Conservation (phyloP, 305 asterid species). For the Fraxinus xanthoxyloides region DNA sequence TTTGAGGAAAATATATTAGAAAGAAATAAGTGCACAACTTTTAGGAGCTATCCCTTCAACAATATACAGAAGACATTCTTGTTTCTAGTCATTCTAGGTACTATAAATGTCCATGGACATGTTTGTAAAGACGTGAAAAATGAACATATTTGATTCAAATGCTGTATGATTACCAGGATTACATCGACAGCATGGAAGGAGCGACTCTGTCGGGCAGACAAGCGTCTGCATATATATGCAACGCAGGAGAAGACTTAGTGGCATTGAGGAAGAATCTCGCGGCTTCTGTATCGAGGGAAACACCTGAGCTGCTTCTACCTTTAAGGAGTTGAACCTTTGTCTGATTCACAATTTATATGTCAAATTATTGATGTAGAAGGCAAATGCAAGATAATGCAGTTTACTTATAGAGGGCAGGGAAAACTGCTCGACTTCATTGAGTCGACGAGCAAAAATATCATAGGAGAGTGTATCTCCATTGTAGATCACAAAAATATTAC, state of each 20-base stretch:
- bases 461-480: neutral
- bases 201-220: conserved; percentile 96
- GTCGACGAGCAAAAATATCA: neutral
- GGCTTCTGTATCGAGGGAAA: conserved; percentile 25
- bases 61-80: neutral
- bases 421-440: neutral
- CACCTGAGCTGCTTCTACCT: conserved; percentile 26
- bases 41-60: neutral
- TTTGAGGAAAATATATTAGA: neutral
- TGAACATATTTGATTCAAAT: neutral
- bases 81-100: neutral
- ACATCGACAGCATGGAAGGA: conserved; percentile 99
- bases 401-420: neutral
- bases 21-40: neutral
- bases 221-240: conserved; percentile 76
- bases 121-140: neutral
- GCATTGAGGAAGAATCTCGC: conserved; percentile 50
- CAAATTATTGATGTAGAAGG: neutral
- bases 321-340: conserved; percentile 60
- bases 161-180: conserved; percentile 53
- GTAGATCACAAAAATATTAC: neutral
- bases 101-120: neutral
- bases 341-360: conserved; percentile 23
- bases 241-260: conserved; percentile 77
- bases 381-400: neutral